Base-by-base conservation (phyloP, 2,329 filamentous ascomycete genomes). In the Colletotrichum truncatum region DNA sequence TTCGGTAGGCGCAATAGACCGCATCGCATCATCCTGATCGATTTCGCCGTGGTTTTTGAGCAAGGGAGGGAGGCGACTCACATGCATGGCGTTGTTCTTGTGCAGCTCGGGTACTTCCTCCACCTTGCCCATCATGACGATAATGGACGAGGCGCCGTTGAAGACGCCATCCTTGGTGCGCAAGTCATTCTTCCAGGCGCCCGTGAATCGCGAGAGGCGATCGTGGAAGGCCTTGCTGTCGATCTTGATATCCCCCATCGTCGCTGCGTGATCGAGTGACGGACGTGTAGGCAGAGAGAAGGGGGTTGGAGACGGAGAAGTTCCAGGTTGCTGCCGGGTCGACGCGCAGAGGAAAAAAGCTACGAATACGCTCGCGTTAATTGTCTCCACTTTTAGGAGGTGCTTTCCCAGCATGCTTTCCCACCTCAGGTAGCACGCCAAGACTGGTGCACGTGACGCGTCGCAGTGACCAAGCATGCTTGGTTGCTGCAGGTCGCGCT, bases 51-150 rank as follows among this genome's bases (percentile, higher is more conserved):
- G 21, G 26, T 18, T 23, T 45, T 55, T 12, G 2, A 38, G 52
- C 52, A 66, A 23, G 62, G 66, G 26, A 58, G 14, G 12, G 26
- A 41, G 45, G 69, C 70, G 59, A 83, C 91, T 76, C 85, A 97
- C 94, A 83, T 98, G 96, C 80, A 98, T 91, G 21, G 96, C 94
- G 78, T 97, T 97, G 75, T 94, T 97, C 85, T 99, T 99, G 80
- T 95, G 90, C 73, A 97, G 97, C 73, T 91, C 90, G 68, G 91
- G 91, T 41, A 88, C 87, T 74, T 98, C 94, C 74, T 96, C 93
- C 69, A 94, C 94, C 84, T 98, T 99, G 79, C 96, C 96, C 87
- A 98, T 96, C 76, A 97, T 86, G 66, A 98, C 87, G 73, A 96
- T 84, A 73, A 99, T 93, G 66, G 95, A 97, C 69, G 90, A 89